Evolutionary conservation across 352 stramenopile species (phyloP).

Genomic region (Globisporangium radiosum): DNA sequence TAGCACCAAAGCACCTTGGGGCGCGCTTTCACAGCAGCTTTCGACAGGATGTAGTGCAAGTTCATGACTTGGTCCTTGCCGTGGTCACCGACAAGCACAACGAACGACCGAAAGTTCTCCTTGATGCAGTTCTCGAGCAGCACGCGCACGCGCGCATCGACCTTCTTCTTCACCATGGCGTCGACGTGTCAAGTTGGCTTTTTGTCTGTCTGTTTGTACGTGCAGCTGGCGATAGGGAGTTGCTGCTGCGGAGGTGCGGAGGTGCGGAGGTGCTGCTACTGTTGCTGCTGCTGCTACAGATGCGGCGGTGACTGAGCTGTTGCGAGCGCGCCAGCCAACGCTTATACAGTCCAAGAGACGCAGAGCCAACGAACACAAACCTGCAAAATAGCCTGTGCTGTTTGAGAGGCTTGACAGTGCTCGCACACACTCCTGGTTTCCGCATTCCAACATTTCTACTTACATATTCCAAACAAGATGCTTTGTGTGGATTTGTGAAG

Average conservation of each 20-base stretch:
- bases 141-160: constrained; percentile 96
- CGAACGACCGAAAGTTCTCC: constrained; percentile 94
- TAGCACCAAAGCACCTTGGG: constrained; percentile 99
- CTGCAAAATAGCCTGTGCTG: not conserved
- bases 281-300: not conserved
- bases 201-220: not conserved
- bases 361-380: constrained; percentile 7
- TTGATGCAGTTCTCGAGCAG: constrained; percentile 97
- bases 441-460: no score
- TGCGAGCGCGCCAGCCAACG: constrained; percentile 12
- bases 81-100: constrained; percentile 98
- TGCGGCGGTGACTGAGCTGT: not conserved
- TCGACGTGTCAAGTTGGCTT: not conserved
- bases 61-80: constrained; percentile 99
- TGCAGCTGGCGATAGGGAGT: no score
- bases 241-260: no score
- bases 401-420: no score
- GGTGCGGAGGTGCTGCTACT: no score
- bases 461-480: no score
- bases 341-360: constrained; percentile 8
- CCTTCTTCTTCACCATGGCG: constrained; percentile 98
- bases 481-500: no score
- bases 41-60: constrained; percentile 97
- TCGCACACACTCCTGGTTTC: no score
- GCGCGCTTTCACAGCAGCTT: constrained; percentile 91